Evolutionary conservation across 176 grass and related monocot genomes (phyloP), one percentile per base, ranked within the genome.

Genomic region (Juncus inflexus): DNA sequence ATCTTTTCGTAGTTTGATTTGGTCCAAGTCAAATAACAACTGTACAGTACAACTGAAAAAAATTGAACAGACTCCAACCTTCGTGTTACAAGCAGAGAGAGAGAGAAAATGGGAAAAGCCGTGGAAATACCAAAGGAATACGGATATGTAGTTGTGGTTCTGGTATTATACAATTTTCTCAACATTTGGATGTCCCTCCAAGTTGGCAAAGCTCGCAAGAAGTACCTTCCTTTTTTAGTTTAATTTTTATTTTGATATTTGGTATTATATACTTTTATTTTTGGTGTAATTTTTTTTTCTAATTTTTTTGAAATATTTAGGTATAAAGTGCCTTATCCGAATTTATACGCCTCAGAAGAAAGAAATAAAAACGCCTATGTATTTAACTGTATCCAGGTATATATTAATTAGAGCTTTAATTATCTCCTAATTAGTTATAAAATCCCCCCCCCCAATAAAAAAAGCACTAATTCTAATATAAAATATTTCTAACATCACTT

Each of bases 171-270:
- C 28, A 60, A 54, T 42, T 81, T 91, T 62, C 63, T 96, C 76
- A 96, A 96, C 77, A 74, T 96, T 57, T 96, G 91, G 91, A 96
- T 96, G 91, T 55, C 79, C 40, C 59, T 88, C 51, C 91, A 88
- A 77, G 81, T 96, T 71, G 66, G 66, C 84, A 76, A 77, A 71
- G 91, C 91, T 70, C 87, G 91, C 15, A 74, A 1, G 10, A 91
- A 91, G 91, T 96, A 78, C 15, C 60, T 9, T 5, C 37, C n/a
- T 45, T n/a, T 12, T 55, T 37, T 15, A 39, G 40, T 40, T 41
- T 64, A 9, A 16, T 13, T 5, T 16, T 57, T 15, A 5, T 57
- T 57, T 57, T 35, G 19, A 9, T 19, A 56, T 38, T 3, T 28
- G 19, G 19, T 28, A 28, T 28, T 28, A 1, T 28, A 52, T 8